Conservation (phyloP, 164 flowering plant species). For the Brasenia schreberi region DNA sequence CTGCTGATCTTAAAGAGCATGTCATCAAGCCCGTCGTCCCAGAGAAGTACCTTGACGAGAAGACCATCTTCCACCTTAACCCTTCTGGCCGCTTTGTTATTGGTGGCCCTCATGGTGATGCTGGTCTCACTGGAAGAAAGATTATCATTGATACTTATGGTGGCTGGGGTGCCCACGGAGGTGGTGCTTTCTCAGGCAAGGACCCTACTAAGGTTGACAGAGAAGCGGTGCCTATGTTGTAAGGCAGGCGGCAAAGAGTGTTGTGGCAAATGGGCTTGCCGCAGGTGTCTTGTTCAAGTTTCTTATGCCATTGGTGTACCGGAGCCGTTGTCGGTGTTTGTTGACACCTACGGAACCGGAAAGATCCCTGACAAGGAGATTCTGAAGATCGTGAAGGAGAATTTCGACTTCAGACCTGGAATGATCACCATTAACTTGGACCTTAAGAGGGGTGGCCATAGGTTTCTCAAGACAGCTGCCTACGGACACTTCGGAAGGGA, state of each 20-base stretch:
- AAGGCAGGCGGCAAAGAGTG: conserved; percentile 74
- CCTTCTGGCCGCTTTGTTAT: conserved; percentile 76
- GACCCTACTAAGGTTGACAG: conserved; percentile 79
- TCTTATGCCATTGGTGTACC: conserved; percentile 79
- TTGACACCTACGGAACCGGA: conserved; percentile 55
- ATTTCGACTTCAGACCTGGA: conserved; percentile 71
- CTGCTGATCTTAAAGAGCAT: conserved; percentile 73
- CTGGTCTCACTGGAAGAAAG: conserved; percentile 73
- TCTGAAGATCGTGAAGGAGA: conserved; percentile 62
- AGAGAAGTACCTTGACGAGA: conserved; percentile 65
- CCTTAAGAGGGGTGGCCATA: conserved; percentile 72
- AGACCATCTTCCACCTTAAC: conserved; percentile 76
- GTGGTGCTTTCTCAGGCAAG: conserved; percentile 77
- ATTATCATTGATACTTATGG: conserved; percentile 75
- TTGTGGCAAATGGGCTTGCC: conserved; percentile 66
- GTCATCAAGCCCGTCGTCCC: conserved; percentile 67
- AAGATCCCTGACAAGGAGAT: conserved; percentile 68
- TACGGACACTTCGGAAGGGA: conserved; percentile 89
- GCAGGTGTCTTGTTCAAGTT: conserved; percentile 65
- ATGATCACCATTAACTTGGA: conserved; percentile 71
- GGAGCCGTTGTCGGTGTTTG: conserved; percentile 66
- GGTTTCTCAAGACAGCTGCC: conserved; percentile 78
- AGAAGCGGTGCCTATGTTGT: conserved; percentile 75
- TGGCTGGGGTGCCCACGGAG: conserved; percentile 83
- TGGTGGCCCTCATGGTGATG: conserved; percentile 81